Conservation (phyloP, 2,329 filamentous ascomycete species). For the Xylariaceae sp. region DNA sequence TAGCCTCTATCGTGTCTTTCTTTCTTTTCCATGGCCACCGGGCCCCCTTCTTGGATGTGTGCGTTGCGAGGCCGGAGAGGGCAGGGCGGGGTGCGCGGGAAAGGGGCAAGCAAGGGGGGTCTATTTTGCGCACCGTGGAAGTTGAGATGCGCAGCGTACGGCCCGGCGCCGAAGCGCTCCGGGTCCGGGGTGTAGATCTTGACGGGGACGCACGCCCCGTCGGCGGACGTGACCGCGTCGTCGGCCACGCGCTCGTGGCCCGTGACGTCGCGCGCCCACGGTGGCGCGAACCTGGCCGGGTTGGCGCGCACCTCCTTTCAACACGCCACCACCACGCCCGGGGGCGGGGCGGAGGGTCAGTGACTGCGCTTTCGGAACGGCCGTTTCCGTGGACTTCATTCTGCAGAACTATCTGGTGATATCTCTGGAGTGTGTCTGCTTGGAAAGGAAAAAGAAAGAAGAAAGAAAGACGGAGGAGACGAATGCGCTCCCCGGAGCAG, state of each 20-base stretch:
- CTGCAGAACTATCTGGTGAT: no score
- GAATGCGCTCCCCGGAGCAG: no score
- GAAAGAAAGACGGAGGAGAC: no score
- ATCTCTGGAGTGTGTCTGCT: no score
- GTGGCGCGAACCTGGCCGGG: constrained; percentile 18
- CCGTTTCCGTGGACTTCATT: no score
- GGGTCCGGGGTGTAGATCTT: constrained; percentile 27
- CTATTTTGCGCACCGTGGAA: constrained; percentile 23
- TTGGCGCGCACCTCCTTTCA: constrained; percentile 24
- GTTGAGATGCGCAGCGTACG: constrained; percentile 28
- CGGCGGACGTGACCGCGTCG: constrained; percentile 19
- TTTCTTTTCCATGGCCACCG: not conserved
- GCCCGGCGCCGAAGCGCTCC: constrained; percentile 20
- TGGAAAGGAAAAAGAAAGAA: no score
- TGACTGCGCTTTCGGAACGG: no score
- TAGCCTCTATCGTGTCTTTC: not conserved
- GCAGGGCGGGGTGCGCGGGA: no score
- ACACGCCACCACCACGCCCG: no score
- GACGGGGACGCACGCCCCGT: constrained; percentile 22
- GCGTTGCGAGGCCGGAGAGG: no score
- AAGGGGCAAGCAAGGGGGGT: not conserved
- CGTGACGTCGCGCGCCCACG: constrained; percentile 21
- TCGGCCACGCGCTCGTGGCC: constrained; percentile 22
- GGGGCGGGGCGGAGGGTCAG: no score
- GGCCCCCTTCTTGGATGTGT: no score